Percentiles rank a stretch among this genome's conserved stretches.
Evolutionary conservation across 2,329 filamentous ascomycete species (phyloP).

Genomic region (Aotearoamyces nothofagi): DNA sequence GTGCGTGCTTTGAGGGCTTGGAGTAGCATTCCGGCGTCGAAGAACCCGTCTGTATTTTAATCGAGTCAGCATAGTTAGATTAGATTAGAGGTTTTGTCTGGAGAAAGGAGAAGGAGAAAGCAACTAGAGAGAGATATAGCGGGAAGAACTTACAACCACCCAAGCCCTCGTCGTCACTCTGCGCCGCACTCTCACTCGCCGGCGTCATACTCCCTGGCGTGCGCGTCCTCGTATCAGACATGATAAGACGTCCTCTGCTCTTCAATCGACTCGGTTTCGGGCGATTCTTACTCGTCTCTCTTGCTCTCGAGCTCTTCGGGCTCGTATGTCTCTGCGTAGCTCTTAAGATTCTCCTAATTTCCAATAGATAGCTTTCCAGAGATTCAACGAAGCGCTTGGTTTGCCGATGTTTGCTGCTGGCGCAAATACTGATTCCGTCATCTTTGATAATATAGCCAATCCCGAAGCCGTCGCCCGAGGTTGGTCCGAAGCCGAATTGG

Average conservation of each 20-base stretch:
- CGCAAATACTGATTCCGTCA: slow-evolving; percentile 78
- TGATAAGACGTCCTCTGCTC: slow-evolving; percentile 59
- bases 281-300: slow-evolving; percentile 34
- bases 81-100: no score
- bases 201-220: slow-evolving; percentile 39
- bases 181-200: slow-evolving; percentile 52
- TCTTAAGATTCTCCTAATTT: slow-evolving; percentile 72
- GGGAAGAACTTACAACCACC: slow-evolving; percentile 66
- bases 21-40: slow-evolving; percentile 88
- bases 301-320: slow-evolving; percentile 37
- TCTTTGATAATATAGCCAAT: slow-evolving; percentile 99
- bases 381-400: slow-evolving; percentile 83
- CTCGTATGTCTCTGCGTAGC: slow-evolving; percentile 38
- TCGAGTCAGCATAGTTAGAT: slow-evolving; percentile 6
- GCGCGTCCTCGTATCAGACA: no score
- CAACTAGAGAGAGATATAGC: slow-evolving; percentile 4
- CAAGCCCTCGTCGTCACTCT: slow-evolving; percentile 76
- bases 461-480: slow-evolving; percentile 84
- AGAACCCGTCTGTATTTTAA: slow-evolving; percentile 89
- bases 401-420: slow-evolving; percentile 84
- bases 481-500: slow-evolving; percentile 94
- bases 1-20: slow-evolving; percentile 68
- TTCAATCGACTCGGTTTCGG: slow-evolving; percentile 36
- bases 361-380: slow-evolving; percentile 77
- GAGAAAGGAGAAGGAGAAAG: slow-evolving; percentile 6